Evolutionary conservation across 1,284 basidiomycete genomes (phyloP).

Genomic region (Apiotrichum sp.): DNA sequence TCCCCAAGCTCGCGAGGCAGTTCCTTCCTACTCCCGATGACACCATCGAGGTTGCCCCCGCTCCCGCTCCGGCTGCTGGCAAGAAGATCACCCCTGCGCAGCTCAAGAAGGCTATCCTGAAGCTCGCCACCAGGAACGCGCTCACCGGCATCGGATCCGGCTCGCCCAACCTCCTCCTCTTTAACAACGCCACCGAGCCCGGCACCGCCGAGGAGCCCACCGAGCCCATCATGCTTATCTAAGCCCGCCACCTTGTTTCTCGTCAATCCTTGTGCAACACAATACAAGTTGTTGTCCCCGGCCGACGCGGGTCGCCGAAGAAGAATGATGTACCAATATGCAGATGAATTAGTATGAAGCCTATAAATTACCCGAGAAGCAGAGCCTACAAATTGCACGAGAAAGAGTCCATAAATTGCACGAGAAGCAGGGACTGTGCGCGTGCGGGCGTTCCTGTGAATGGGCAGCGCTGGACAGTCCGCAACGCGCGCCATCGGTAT

Average conservation of each 20-base stretch:
- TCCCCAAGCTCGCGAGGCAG: constrained; percentile 36
- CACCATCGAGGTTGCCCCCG: constrained; percentile 25
- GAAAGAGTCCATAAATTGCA: too few species aligned
- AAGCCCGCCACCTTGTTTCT: background rate
- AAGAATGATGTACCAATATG: constrained; percentile 3
- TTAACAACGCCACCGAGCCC: constrained; percentile 67
- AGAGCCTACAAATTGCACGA: too few species aligned
- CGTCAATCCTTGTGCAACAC: background rate
- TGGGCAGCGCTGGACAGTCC: too few species aligned
- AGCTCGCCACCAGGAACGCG: constrained; percentile 55
- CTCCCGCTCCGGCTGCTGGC: constrained; percentile 10
- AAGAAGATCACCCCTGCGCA: constrained; percentile 56
- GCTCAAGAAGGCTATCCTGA: constrained; percentile 67
- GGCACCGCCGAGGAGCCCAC: too few species aligned
- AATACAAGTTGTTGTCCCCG: background rate
- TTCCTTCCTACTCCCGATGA: constrained; percentile 40
- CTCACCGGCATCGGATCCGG: constrained; percentile 49
- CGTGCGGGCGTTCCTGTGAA: too few species aligned
- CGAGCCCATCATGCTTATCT: background rate
- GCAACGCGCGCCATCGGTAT: too few species aligned
- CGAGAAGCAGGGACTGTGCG: too few species aligned
- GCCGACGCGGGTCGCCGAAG: background rate
- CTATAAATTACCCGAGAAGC: too few species aligned
- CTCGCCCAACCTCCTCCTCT: constrained; percentile 67
- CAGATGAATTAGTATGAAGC: background rate